A percentile compares a stretch with the other conserved stretches of the same genome.
These are phyloP conservation scores for Saturnispora dispora DNA, from an alignment of 805 yeast genomes.

Conservation along the genomic window DNA sequence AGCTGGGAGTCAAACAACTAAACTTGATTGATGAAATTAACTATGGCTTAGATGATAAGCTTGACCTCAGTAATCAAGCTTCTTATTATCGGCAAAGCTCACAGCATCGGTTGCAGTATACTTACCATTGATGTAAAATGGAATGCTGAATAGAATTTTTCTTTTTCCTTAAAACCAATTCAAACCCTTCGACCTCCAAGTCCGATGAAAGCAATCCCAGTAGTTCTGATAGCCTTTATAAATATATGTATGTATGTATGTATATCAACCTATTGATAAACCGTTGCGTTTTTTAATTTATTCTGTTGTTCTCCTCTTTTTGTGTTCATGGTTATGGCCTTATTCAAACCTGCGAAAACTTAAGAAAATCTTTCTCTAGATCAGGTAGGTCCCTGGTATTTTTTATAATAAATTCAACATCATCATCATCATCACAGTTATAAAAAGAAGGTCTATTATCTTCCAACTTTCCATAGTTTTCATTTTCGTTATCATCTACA, in stretches of 20 bases:
- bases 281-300: neutral
- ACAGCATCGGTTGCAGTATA: neutral
- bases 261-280: neutral
- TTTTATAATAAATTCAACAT: conserved; percentile 13
- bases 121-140: neutral
- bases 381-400: neutral
- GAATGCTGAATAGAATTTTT: neutral
- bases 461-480: neutral
- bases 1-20: neutral
- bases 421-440: conserved; percentile 19
- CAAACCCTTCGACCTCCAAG: neutral
- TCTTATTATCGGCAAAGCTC: neutral
- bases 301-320: neutral
- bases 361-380: neutral
- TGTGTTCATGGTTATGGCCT: neutral
- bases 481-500: neutral
- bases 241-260: neutral
- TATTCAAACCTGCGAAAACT: neutral
- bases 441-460: conserved; percentile 24
- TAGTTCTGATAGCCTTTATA: neutral
- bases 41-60: conserved; percentile 12
- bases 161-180: neutral
- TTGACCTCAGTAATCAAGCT: neutral
- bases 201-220: neutral
- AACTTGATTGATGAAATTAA: conserved; percentile 13